A percentile compares a stretch with the other conserved stretches of the same genome.
Conservation (phyloP, 2,329 filamentous ascomycete species). For the Hypoxylon sp. region DNA sequence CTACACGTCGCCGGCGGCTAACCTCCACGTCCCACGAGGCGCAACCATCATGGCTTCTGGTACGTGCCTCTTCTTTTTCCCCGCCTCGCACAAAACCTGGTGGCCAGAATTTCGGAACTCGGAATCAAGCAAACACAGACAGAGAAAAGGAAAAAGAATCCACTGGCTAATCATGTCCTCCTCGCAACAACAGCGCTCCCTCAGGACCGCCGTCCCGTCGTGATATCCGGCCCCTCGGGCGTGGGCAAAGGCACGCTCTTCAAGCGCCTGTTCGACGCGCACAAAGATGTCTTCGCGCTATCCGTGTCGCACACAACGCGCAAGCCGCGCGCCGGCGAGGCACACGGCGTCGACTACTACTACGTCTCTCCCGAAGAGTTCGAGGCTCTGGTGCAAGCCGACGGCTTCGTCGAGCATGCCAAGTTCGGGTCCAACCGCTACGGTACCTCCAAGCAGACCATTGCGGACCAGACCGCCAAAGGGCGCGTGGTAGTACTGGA, state of each 20-base stretch:
- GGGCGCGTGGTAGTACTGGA: constrained; percentile 85
- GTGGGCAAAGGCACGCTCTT: constrained; percentile 86
- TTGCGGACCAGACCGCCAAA: constrained; percentile 78
- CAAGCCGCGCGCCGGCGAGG: constrained; percentile 78
- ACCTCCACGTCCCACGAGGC: constrained; percentile 35
- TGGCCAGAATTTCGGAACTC: not conserved
- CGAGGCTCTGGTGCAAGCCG: constrained; percentile 72
- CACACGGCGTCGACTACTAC: constrained; percentile 84
- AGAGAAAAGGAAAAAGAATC: not conserved
- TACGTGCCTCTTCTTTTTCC: constrained; percentile 42
- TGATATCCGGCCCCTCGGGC: constrained; percentile 84
- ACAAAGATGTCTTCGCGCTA: constrained; percentile 65
- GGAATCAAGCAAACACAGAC: not conserved
- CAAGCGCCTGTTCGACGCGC: constrained; percentile 72
- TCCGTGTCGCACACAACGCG: constrained; percentile 85
- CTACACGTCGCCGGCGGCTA: constrained; percentile 28
- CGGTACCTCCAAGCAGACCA: constrained; percentile 84
- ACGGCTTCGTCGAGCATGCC: constrained; percentile 86
- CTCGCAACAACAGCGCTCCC: constrained; percentile 47
- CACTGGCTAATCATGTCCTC: constrained; percentile 11
- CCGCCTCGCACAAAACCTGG: not conserved
- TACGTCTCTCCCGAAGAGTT: constrained; percentile 78
- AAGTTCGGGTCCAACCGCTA: constrained; percentile 89
- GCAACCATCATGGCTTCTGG: constrained; percentile 51
- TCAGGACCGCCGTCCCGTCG: constrained; percentile 72